A percentile compares a stretch with the other conserved stretches of the same genome.
phyloP scores from a whole-genome alignment of 768 basidiomycete species.

The Plicaturopsis crispa region DNA sequence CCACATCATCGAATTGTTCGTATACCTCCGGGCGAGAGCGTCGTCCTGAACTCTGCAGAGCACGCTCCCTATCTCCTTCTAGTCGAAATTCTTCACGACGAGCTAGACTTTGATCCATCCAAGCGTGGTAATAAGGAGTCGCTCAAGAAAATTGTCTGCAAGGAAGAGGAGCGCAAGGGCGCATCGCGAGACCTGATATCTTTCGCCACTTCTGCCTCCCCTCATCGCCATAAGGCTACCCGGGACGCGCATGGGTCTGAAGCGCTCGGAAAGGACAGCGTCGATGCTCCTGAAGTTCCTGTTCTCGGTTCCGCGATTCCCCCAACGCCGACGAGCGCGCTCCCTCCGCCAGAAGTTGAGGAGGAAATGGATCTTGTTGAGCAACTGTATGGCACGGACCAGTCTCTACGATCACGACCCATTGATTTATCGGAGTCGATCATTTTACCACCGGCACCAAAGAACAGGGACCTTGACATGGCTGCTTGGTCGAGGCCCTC shows the following conservation, averaged over 20 bases:
- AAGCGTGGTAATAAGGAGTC: slow-evolving; percentile 83
- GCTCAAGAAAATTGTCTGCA: slow-evolving; percentile 65
- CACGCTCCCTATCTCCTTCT: slow-evolving; percentile 89
- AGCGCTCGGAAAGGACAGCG: slow-evolving; percentile 20
- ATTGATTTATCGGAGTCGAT: slow-evolving; percentile 84
- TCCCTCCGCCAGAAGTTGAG: slow-evolving; percentile 33
- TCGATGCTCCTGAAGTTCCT: slow-evolving; percentile 13
- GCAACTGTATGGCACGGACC: slow-evolving; percentile 81
- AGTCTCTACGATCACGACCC: slow-evolving; percentile 59
- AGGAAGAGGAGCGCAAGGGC: slow-evolving; percentile 55
- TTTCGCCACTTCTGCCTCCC: slow-evolving; percentile 25
- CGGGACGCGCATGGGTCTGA: slow-evolving; percentile 21
- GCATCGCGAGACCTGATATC: slow-evolving; percentile 48
- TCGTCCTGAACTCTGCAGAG: slow-evolving; percentile 97
- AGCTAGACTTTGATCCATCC: slow-evolving; percentile 86
- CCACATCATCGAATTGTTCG: slow-evolving; percentile 94
- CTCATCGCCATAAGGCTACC: slow-evolving; percentile 13
- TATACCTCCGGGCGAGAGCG: slow-evolving; percentile 95
- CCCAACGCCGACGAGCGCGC: slow-evolving; percentile 14
- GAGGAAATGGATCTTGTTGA: slow-evolving; percentile 98
- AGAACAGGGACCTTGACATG: slow-evolving; percentile 86
- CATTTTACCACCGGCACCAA: slow-evolving; percentile 71
- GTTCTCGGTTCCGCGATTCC: slow-evolving; percentile 14
- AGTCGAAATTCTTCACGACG: slow-evolving; percentile 83
- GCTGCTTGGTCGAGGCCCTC: slow-evolving; percentile 66